phyloP scores from a whole-genome alignment of 1,284 basidiomycete genomes.

The Porogramme epimiltina region DNA sequence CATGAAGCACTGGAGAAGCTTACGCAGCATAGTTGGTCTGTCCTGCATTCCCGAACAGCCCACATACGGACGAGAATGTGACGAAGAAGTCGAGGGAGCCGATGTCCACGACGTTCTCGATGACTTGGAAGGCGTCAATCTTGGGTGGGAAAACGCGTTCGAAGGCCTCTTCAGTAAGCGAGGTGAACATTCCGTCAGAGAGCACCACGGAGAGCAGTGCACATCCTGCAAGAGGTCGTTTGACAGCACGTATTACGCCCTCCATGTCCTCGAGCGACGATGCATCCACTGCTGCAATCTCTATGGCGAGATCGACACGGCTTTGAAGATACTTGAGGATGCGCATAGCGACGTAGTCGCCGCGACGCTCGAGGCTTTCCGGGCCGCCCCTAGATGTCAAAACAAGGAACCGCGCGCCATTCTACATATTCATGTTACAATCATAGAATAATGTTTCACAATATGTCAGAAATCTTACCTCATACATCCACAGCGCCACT shows the following conservation, averaged over 20 bases:
- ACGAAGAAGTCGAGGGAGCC: slow-evolving; percentile 39
- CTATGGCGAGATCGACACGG: slow-evolving; percentile 30
- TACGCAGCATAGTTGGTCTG: slow-evolving; percentile 44
- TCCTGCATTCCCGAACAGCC: slow-evolving; percentile 38
- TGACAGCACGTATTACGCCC: slow-evolving; percentile 24
- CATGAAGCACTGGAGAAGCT: slow-evolving; percentile 5
- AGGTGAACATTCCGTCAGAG: slow-evolving; percentile 34
- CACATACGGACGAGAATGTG: slow-evolving; percentile 38
- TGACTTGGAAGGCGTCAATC: slow-evolving; percentile 29
- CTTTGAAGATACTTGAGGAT: slow-evolving; percentile 34
- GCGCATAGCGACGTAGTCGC: slow-evolving; percentile 25
- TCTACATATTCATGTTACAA: slow-evolving; percentile 23
- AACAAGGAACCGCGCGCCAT: slow-evolving; percentile 39
- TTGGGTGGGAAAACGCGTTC: slow-evolving; percentile 34
- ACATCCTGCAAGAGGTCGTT: slow-evolving; percentile 35
- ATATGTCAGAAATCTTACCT: slow-evolving; percentile 29
- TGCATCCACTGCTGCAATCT: slow-evolving; percentile 34
- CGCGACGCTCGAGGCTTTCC: slow-evolving; percentile 19
- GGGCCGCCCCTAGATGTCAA: slow-evolving; percentile 41
- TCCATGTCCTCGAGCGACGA: slow-evolving; percentile 23
- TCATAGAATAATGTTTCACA: not conserved
- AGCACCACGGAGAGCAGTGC: slow-evolving; percentile 37
- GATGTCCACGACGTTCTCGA: slow-evolving; percentile 25
- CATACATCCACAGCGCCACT: slow-evolving; percentile 40
- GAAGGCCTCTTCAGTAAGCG: slow-evolving; percentile 34